Percentiles rank a stretch among this genome's conserved stretches.
phyloP scores from a whole-genome alignment of 768 basidiomycete genomes.

The Pisolithus sp. region DNA sequence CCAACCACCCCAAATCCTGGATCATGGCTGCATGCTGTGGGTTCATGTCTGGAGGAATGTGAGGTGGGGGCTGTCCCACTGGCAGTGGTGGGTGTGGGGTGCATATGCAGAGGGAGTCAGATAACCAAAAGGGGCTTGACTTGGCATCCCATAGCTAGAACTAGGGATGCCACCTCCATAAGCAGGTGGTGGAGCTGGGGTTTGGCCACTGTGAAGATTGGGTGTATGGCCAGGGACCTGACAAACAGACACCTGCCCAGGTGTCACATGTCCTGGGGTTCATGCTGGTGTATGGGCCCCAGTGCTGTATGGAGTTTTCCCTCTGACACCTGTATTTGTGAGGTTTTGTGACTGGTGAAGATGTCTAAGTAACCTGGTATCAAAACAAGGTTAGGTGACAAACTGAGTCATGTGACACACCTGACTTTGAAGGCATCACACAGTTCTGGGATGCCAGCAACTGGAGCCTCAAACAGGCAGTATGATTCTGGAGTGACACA shows the following conservation, averaged over 20 bases:
- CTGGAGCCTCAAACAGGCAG: conserved; percentile 83
- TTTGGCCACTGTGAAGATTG: conserved; percentile 60
- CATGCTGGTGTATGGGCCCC: conserved; percentile 73
- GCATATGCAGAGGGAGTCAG: conserved; percentile 32
- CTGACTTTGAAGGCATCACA: conserved; percentile 97
- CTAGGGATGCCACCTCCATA: conserved; percentile 22
- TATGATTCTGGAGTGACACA: conserved; percentile 84
- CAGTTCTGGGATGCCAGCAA: conserved; percentile 85
- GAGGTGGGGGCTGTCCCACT: conserved; percentile 35
- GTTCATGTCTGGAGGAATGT: conserved; percentile 56
- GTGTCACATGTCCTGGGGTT: conserved; percentile 66
- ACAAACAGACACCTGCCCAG: conserved; percentile 73
- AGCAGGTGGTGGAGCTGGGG: conserved; percentile 31
- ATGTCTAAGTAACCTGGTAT: conserved; percentile 41
- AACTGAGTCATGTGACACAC: conserved; percentile 27
- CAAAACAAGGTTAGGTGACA: not conserved
- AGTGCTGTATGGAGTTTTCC: conserved; percentile 75
- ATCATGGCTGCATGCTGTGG: conserved; percentile 62
- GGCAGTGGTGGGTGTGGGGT: conserved; percentile 42
- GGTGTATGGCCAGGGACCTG: conserved; percentile 65
- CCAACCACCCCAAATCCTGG: conserved; percentile 41
- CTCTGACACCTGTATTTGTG: conserved; percentile 45
- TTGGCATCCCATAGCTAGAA: conserved; percentile 24
- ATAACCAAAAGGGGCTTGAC: conserved; percentile 30
- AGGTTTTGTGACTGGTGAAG: conserved; percentile 69